Evolutionary conservation across 2,329 filamentous ascomycete species (phyloP).

Genomic region (Coniochaeta hoffmannii): DNA sequence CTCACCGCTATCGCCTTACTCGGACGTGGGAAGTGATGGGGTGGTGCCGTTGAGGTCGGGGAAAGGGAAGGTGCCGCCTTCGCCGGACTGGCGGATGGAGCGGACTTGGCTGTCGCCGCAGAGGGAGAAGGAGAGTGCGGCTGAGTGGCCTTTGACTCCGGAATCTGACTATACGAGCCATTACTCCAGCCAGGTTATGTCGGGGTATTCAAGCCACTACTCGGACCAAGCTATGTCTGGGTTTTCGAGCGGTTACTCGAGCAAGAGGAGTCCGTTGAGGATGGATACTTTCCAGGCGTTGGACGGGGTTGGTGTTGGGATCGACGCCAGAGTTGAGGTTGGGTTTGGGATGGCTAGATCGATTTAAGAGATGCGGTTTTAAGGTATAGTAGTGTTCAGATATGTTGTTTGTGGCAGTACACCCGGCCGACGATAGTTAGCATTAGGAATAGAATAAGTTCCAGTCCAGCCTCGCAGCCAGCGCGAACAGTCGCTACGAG

Average conservation of each 20-base stretch:
- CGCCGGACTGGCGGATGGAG: neutral
- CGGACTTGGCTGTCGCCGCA: neutral
- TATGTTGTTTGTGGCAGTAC: too few species aligned
- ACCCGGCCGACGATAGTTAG: too few species aligned
- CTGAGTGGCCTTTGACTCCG: neutral
- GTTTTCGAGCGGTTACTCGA: neutral
- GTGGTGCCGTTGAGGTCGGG: neutral
- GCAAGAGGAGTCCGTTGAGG: neutral
- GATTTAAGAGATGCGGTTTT: neutral
- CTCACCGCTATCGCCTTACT: neutral
- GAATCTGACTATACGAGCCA: neutral
- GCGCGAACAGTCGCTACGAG: too few species aligned
- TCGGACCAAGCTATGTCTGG: neutral
- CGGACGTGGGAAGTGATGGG: neutral
- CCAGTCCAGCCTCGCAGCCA: too few species aligned
- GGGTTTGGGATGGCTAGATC: neutral
- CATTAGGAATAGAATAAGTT: too few species aligned
- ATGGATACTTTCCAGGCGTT: neutral
- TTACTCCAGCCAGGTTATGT: too few species aligned
- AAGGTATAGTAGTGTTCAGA: neutral
- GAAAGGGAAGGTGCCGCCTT: neutral
- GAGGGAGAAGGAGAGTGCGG: neutral
- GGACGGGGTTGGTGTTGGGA: neutral
- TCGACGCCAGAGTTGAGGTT: neutral
- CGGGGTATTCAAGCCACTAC: neutral